A percentile compares a stretch with the other conserved stretches of the same genome.
phyloP scores from a whole-genome alignment of 305 asterid genomes.

The Fraxinus ornus region DNA sequence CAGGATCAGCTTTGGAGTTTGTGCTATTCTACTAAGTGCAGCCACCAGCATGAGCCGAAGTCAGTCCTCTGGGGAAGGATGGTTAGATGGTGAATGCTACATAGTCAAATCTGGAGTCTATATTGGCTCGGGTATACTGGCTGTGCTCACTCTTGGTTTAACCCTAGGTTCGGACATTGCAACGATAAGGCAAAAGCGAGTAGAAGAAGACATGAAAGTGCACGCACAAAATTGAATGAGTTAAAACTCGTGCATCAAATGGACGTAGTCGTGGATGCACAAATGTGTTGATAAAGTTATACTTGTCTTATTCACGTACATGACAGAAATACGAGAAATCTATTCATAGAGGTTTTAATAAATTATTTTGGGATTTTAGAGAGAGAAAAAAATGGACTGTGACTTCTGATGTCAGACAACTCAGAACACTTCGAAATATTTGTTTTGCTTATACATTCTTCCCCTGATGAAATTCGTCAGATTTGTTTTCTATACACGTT shows the following conservation, averaged over 20 bases:
- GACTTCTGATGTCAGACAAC: too few relatives aligned
- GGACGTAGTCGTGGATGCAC: background rate
- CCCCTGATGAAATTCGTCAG: background rate
- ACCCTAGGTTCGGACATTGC: conserved; percentile 41
- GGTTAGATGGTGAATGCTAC: conserved; percentile 88
- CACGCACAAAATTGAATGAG: conserved; percentile 37
- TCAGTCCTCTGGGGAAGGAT: conserved; percentile 70
- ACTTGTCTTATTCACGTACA: background rate
- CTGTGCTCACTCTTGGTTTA: conserved; percentile 46
- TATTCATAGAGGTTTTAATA: background rate
- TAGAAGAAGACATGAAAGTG: conserved; percentile 38
- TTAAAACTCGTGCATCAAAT: background rate
- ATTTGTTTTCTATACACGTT: too few relatives aligned
- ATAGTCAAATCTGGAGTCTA: conserved; percentile 71
- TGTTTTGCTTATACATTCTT: background rate
- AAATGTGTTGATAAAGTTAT: background rate
- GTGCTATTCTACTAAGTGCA: conserved; percentile 44
- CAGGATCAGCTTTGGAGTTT: conserved; percentile 74
- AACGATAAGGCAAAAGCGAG: conserved; percentile 24
- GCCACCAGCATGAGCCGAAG: conserved; percentile 71
- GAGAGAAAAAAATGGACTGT: background rate
- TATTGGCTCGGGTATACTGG: conserved; percentile 51
- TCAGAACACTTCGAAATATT: background rate
- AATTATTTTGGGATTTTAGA: too few relatives aligned
- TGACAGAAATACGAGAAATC: background rate